Evolutionary conservation across 805 yeast species (phyloP), one percentile per base, ranked within the genome.

Genomic region (Nakazawaea populi): DNA sequence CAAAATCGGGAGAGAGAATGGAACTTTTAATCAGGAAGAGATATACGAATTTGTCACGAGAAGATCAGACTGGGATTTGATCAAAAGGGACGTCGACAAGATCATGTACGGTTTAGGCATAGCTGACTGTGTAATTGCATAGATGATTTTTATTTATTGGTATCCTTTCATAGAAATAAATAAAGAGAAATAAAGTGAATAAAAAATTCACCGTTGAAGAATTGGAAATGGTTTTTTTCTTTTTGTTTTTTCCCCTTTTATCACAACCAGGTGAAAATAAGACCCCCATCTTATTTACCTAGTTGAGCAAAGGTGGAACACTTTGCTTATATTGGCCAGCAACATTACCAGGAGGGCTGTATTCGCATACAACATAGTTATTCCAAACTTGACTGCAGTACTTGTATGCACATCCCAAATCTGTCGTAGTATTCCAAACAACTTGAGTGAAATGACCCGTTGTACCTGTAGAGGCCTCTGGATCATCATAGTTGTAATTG

Each of bases 61-160:
- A 54, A 73, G 99, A 51, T 77, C 83, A 37, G 99, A 92, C 65
- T 92, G 99, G 99, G 68, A 77, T 0, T 61, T 70, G 37, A 86
- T 92, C 30, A 85, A 82, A 56, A 73, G 76, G 54, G 87, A 86
- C 53, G 97, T 92, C 8, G 98, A 92, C 66, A 89, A 85, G 64
- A 91, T 89, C n/a, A 87, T 94, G 83, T 94, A 90, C 61, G 98
- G 99, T 0, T 74, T 92, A 49, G 90, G 89, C 14, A 67, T 84
- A 31, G 86, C 82, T 30, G 97, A 90, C 60, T 91, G 97, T 70
- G 56, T 64, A 0, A 70, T 89, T 24, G 14, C 28, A 14, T 38
- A 18, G 3, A 18, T 18, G 24, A 18, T 18, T 18, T 18, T 18
- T 18, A 18, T 18, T 18, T 18, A 18, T 18, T 18, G 24, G 24